A percentile compares a stretch with the other conserved stretches of the same genome.
Evolutionary conservation across 1,284 basidiomycete genomes (phyloP).

Genomic region (Amylostereum areolatum): DNA sequence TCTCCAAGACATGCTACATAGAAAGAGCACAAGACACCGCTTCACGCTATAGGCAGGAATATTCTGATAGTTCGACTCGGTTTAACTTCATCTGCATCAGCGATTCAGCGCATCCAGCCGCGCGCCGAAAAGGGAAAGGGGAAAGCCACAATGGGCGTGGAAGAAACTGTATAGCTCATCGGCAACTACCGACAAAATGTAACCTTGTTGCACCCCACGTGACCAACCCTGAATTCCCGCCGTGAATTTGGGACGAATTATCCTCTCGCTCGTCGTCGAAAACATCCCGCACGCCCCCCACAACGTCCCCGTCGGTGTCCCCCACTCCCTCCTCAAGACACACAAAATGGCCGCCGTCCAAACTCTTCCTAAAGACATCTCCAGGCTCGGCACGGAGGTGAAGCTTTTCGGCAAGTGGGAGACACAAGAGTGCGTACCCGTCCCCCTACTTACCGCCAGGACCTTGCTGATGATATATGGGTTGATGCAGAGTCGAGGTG

Average conservation of each 20-base stretch:
- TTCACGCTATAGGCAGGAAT: no score
- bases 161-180: conserved; percentile 6
- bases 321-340: conserved; percentile 4
- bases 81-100: no score
- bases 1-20: no score
- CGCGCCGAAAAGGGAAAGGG: no score
- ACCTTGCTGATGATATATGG: conserved; percentile 3
- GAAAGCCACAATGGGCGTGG: background rate
- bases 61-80: no score
- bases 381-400: conserved; percentile 80
- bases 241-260: background rate
- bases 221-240: background rate
- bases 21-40: no score
- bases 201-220: conserved; percentile 1
- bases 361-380: conserved; percentile 81
- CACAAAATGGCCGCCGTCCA: conserved; percentile 49
- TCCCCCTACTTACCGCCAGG: background rate
- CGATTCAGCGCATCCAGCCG: no score
- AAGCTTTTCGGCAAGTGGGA: conserved; percentile 98
- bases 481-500: conserved; percentile 79
- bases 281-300: background rate
- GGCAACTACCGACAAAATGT: background rate
- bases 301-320: background rate
- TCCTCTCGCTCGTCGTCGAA: conserved; percentile 5
- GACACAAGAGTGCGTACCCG: conserved; percentile 79